Percentiles rank a stretch among this genome's conserved stretches.
phyloP scores from a whole-genome alignment of 164 flowering plant genomes.

The Litsea cubeba region DNA sequence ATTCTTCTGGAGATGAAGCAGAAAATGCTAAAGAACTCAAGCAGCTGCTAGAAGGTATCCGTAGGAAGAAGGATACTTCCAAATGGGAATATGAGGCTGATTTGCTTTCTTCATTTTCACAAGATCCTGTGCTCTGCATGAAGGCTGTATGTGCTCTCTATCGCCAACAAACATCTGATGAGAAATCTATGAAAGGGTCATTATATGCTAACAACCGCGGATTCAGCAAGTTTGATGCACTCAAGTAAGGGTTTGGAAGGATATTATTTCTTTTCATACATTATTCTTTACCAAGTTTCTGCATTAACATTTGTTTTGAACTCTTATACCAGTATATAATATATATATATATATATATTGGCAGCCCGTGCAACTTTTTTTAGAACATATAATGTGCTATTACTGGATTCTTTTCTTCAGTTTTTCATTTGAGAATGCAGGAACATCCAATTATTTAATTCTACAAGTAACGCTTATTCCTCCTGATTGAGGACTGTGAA shows the following conservation, averaged over 20 bases:
- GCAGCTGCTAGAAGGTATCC: constrained; percentile 32
- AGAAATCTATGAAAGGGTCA: constrained; percentile 29
- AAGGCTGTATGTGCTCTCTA: constrained; percentile 78
- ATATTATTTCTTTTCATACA: neutral
- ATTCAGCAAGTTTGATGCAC: constrained; percentile 52
- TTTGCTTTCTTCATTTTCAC: constrained; percentile 66
- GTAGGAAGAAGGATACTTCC: constrained; percentile 29
- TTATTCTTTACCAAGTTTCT: neutral
- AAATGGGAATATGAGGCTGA: constrained; percentile 64
- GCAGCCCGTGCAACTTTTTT: no score
- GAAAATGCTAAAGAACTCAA: constrained; percentile 13
- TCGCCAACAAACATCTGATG: constrained; percentile 54
- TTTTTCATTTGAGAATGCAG: neutral
- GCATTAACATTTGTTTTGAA: no score
- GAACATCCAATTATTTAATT: neutral
- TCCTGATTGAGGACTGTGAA: neutral
- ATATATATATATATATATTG: no score
- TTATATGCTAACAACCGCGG: constrained; percentile 37
- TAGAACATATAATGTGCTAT: no score
- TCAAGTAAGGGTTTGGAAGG: constrained; percentile 33
- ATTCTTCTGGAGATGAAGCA: constrained; percentile 19
- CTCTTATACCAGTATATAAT: no score
- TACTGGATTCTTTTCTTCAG: neutral
- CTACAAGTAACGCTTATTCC: neutral
- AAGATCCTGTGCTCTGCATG: constrained; percentile 65